Base-by-base conservation (phyloP, 139 green algal genomes). In the Gonium pectorale region DNA sequence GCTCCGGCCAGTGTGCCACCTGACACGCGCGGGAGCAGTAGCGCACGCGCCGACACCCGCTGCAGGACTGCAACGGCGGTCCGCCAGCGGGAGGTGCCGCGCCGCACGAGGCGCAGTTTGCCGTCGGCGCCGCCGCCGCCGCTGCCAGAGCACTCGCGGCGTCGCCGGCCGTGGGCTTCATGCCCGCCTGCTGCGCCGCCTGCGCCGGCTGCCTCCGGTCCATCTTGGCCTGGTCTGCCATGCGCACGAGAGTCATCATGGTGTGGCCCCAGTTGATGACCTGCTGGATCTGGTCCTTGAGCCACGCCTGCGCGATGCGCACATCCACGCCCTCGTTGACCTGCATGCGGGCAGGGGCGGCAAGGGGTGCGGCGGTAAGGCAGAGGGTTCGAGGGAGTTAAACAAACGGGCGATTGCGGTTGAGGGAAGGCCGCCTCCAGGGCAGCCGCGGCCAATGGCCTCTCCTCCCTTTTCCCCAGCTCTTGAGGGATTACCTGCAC, bases 221-320 rank as follows among this genome's bases (percentile, higher is more conserved):
- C 77, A 83, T 49, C 44, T 83, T 83, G 41, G 77, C 63, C 63
- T 83, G 77, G 15, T 83, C 77, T 0, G 62, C 77, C 77, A 83
- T 49, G 24, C 77, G 77, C 43, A 83, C 77, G 19, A 83, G 66
- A 8, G 27, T 49, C 60, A 83, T 63, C 77, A 83, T 73, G 29
- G 29, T 3, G 62, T 83, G 77, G 41, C 77, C 77, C 77, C 77
- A 83, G 43, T 83, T 83, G 77, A 83, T 64, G 43, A 83, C 73
- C 6, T 73, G 27, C 41, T 83, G 77, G 41, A 83, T 64, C 43
- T 83, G 77, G 19, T 22, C 59, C 33, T 73, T 83, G 31, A 83
- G 77, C 77, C 77, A 83, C 2, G 60, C 49, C 24, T 83, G 63
- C n/a, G 77, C 77, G 77, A 73, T 83, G 63, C 77, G 77, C 7